Conservation (phyloP, 768 basidiomycete genomes). For the Scleroderma citrinum region DNA sequence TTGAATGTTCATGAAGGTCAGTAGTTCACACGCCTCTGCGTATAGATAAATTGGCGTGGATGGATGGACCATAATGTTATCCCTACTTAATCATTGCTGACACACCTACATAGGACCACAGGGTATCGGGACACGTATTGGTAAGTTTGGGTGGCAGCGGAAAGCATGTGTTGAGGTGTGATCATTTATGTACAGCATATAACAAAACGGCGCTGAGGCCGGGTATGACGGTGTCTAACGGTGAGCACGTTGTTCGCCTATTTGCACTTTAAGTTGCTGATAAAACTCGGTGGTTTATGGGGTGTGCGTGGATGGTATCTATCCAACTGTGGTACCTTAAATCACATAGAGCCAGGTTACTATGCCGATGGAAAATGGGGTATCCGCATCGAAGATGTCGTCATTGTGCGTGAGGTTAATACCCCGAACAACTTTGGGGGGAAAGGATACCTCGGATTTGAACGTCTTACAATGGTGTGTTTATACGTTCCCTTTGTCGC, state of each 20-base stretch:
- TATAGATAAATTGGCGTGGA: not conserved
- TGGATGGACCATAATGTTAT: no score
- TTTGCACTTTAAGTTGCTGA: not conserved
- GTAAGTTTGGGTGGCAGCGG: conserved; percentile 12
- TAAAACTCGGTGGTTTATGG: not conserved
- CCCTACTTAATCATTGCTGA: conserved; percentile 10
- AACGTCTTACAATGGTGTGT: conserved; percentile 81
- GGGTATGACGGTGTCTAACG: conserved; percentile 90
- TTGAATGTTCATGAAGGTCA: conserved; percentile 86
- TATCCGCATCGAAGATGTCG: conserved; percentile 88
- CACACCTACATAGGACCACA: conserved; percentile 43
- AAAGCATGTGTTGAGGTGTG: not conserved
- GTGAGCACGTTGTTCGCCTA: conserved; percentile 24
- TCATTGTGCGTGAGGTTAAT: conserved; percentile 64
- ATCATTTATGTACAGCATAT: conserved; percentile 36
- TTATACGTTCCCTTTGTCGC: not conserved
- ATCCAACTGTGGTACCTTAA: not conserved
- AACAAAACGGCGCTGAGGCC: conserved; percentile 68
- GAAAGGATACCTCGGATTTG: conserved; percentile 77
- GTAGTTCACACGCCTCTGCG: not conserved
- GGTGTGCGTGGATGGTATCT: no score
- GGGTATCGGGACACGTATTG: conserved; percentile 43
- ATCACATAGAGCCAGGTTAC: conserved; percentile 71
- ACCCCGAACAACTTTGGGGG: conserved; percentile 74
- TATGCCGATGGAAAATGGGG: conserved; percentile 89